A percentile compares a stretch with the other conserved stretches of the same genome.
These are phyloP conservation scores for Sugiyamaella novakii DNA, from an alignment of 1,139 yeast genomes.

Conservation along the genomic window DNA sequence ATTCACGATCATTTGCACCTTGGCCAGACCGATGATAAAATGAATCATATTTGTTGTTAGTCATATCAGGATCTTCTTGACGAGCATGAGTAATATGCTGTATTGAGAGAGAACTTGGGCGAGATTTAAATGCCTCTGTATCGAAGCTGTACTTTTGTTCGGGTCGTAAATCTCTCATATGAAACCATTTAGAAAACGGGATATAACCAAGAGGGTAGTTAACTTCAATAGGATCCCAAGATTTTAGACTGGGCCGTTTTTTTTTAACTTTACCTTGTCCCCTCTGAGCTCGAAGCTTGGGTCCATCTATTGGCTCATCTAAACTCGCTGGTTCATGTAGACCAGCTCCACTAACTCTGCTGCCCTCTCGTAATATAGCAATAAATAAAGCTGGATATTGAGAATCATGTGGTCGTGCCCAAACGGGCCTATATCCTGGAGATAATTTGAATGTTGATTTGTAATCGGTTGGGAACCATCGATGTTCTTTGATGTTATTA, in stretches of 20 bases:
- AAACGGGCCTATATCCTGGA: constrained; percentile 15
- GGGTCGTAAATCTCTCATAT: constrained; percentile 25
- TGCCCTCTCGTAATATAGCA: constrained; percentile 25
- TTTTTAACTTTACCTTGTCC: constrained; percentile 22
- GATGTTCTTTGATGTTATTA: constrained; percentile 23
- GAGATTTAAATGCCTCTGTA: constrained; percentile 23
- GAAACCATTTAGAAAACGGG: constrained; percentile 27
- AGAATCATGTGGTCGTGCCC: constrained; percentile 19
- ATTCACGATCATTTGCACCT: constrained; percentile 25
- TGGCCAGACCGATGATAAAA: constrained; percentile 24
- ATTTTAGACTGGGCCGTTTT: constrained; percentile 23
- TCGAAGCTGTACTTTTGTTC: constrained; percentile 26
- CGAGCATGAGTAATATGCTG: constrained; percentile 20
- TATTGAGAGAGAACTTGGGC: constrained; percentile 13
- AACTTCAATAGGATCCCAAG: constrained; percentile 31
- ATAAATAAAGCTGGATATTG: constrained; percentile 25
- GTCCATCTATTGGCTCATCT: neutral
- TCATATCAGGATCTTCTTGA: constrained; percentile 23
- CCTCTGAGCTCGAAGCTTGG: constrained; percentile 1
- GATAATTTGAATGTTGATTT: neutral
- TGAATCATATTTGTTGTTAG: constrained; percentile 29
- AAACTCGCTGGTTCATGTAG: neutral
- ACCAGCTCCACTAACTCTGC: constrained; percentile 3
- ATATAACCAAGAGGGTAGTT: constrained; percentile 31
- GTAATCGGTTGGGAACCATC: constrained; percentile 22